Base-by-base conservation (phyloP, 768 basidiomycete species). In the Boletellus sp. region DNA sequence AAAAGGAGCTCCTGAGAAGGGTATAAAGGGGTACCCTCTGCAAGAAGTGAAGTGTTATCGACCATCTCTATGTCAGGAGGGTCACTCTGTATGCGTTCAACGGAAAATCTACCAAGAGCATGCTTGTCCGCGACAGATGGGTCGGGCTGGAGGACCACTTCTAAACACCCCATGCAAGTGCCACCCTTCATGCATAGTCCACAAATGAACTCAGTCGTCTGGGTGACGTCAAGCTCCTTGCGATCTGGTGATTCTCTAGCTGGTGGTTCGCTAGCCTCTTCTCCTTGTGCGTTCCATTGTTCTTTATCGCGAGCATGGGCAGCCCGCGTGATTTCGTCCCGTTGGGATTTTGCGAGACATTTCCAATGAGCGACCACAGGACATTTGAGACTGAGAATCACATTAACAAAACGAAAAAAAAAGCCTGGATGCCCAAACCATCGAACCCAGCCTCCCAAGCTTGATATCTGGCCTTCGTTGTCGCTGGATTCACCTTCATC, bases 201-300 rank as follows among this genome's bases (percentile, higher is more conserved):
- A 60, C 90, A 93, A 24, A 90, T 71, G 56, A 90, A 93, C 57
- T 90, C 87, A 0, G 88, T 90, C 8, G 78, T 87, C 65, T 89
- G 76, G 51, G 78, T 60, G 32, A 71, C 52, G 38, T 68, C 69
- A 11, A 91, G 70, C 0, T 65, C 72, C 13, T 62, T 58, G 28
- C 80, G 76, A 62, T 79, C 80, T 4, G 61, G 62, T 34, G 76
- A 75, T 38, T 73, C 68, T 35, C 59, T 60, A 33, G 50, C 17
- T 15, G 46, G 36, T 20, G 54, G 40, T 23, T 56, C 55, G 22
- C 52, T 61, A 9, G 57, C 59, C 12, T 58, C 63, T 48, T 60
- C 57, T 34, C 55, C 60, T 39, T 60, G 53, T 47, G 51, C 50
- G 28, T 68, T 67, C 74, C 74, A 73, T 32, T 69, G 70, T 2